A percentile compares a stretch with the other conserved stretches of the same genome.
These are phyloP conservation scores for Cyberlindnera euphorbiiphila DNA, from an alignment of 805 yeast genomes.

Conservation along the genomic window DNA sequence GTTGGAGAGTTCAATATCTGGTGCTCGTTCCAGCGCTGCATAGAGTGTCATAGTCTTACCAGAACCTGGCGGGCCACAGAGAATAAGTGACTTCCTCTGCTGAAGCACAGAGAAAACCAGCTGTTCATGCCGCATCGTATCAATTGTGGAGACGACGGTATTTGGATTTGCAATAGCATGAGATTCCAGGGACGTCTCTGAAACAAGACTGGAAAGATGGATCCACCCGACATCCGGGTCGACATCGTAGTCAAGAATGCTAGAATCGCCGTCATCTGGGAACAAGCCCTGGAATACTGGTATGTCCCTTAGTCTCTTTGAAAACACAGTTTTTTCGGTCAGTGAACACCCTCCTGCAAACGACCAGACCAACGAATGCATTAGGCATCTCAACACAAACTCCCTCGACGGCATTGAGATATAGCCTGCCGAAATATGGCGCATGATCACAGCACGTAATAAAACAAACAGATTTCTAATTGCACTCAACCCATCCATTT, in stretches of 20 bases:
- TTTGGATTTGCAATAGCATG: constrained; percentile 53
- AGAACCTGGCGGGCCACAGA: constrained; percentile 97
- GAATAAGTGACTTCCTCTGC: constrained; percentile 55
- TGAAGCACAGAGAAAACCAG: constrained; percentile 53
- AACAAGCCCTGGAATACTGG: constrained; percentile 22
- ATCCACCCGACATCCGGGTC: constrained; percentile 52
- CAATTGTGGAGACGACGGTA: constrained; percentile 72
- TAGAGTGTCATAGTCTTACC: constrained; percentile 92
- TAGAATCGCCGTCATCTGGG: constrained; percentile 17
- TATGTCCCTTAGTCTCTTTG: constrained; percentile 25
- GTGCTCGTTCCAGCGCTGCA: constrained; percentile 56
- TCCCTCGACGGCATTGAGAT: background rate
- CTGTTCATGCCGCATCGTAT: constrained; percentile 65
- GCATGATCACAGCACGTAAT: constrained; percentile 3
- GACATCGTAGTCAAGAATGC: constrained; percentile 34
- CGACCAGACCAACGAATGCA: constrained; percentile 52
- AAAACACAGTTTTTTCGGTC: constrained; percentile 37
- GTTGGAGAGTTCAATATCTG: constrained; percentile 56
- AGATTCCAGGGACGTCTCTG: constrained; percentile 34
- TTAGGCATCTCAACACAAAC: constrained; percentile 19
- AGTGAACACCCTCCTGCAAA: constrained; percentile 53
- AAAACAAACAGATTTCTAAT: constrained; percentile 8
- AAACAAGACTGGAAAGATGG: constrained; percentile 44
- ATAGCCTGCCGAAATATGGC: background rate
- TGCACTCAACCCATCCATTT: background rate